Evolutionary conservation across 768 basidiomycete species (phyloP), one percentile per base, ranked within the genome.

Genomic region (Calocera cornea): DNA sequence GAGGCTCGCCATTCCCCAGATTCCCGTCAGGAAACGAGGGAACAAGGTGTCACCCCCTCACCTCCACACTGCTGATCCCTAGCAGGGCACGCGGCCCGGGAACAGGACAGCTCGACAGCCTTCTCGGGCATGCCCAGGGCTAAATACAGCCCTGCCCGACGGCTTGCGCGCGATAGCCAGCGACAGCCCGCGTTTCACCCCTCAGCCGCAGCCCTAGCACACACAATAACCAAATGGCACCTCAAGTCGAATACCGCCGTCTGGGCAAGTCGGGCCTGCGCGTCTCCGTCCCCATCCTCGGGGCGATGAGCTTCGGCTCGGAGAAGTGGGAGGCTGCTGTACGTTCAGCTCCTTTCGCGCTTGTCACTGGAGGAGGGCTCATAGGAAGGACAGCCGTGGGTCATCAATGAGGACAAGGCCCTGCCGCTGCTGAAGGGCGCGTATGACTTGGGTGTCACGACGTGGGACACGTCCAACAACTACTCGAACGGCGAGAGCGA

Each of bases 271-370:
- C 64, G 33, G 64, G 64, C 33, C 41, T 65, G 33, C 64, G 64
- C 36, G 64, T 65, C 19, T 65, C 64, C 16, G 64, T 65, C n/a
- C 64, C 64, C 12, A 65, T 65, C 64, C 36, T 65, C 14, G 73
- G 73, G 0, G 70, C 69, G 14, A 73, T 73, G 73, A 68, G 66
- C 8, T 68, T 73, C 36, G 72, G 73, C 0, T 68, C 64, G 19
- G 34, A 66, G 1, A 50, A 70, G 41, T 73, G 71, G 72, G 54
- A 60, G 14, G 54, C 54, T 27, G 54, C 54, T 27, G 54, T 60
- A 60, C 54, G 54, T 31, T 64, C 60, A 40, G 27, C 49, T 47
- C 19, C 8, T 24, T 24, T 5, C 19, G 14, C 31, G 2, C 14
- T 29, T 2, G 24, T 27, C 24, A 3, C 10, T 27, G 54, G 2